Evolutionary conservation across 139 green algal species (phyloP), one percentile per base, ranked within the genome.

Genomic region (Asterochloris erici): DNA sequence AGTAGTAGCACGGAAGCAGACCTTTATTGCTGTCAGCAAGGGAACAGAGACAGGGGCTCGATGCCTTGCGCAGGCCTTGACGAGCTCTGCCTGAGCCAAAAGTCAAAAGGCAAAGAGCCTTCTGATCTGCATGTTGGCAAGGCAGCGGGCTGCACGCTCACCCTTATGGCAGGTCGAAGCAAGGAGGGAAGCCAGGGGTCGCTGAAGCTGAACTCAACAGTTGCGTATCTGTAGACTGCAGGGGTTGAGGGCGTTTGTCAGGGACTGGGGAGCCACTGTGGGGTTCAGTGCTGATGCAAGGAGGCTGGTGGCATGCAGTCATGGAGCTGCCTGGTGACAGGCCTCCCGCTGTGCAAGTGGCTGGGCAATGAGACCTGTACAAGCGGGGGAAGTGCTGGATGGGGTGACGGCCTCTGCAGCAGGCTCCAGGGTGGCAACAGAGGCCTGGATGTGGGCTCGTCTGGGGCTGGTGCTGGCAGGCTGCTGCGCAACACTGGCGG

Each of bases 111-210:
- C 19, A 76, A 23, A 54, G 12, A 16, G 13, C 10, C 14, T 21
- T 29, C 70, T 60, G 70, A 0, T 47, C 14, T 76, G 23, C 21
- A 76, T 60, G 16, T 62, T 62, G 26, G 14, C 38, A 54, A 77
- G 23, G 4, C 54, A 14, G 27, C 27, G 60, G 10, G 23, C 10
- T 68, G 79, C 26, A 11, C 0, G 27, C 66, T 54, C 27, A 84
- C 86, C 77, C 87, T 78, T 70, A 89, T 85, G 27, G 87, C 68
- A 16, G 84, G 86, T 19, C 76, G 83, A 66, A 92, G 83, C 54
- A 86, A 29, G 21, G 24, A 68, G 10, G 88, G 85, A 26, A 92
- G 17, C 11, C 74, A 38, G 11, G 82, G 78, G 73, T 91, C 81
- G 14, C 24, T 84, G 68, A 86, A 92, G 10, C 80, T 78, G 64